Conservation (phyloP, 2,329 filamentous ascomycete species). For the Trichoderma hamatum region DNA sequence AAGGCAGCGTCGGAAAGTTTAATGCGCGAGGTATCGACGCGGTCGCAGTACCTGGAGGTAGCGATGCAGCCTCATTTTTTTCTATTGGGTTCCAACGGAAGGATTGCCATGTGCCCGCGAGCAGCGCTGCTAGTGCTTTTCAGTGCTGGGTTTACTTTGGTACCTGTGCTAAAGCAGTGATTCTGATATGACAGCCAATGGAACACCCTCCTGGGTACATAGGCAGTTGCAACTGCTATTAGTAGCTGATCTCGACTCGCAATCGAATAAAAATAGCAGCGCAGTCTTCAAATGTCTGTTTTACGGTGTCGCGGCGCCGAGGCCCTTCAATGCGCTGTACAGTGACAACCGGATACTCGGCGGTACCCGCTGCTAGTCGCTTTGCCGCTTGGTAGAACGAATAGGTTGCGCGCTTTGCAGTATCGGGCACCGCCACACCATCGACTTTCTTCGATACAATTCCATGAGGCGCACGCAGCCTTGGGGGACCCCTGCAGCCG, state of each 20-base stretch:
- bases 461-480: constrained; percentile 47
- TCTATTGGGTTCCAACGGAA: constrained; percentile 6
- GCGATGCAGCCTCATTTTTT: constrained; percentile 12
- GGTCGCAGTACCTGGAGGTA: background rate
- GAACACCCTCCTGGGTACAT: background rate
- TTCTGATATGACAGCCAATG: background rate
- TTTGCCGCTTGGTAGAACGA: background rate
- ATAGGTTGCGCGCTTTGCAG: constrained; percentile 15
- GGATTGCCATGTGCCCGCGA: background rate
- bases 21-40: constrained; percentile 3
- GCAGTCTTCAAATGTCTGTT: background rate
- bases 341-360: constrained; percentile 19
- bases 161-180: background rate
- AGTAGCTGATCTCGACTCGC: background rate
- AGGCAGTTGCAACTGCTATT: background rate
- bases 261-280: background rate
- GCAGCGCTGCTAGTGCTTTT: background rate
- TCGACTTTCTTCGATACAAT: constrained; percentile 48
- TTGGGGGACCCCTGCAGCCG: constrained; percentile 38
- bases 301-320: background rate
- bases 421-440: constrained; percentile 44
- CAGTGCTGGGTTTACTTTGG: background rate
- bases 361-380: constrained; percentile 5
- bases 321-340: background rate
- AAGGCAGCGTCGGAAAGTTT: constrained; percentile 20